A percentile compares a stretch with the other conserved stretches of the same genome.
phyloP scores from a whole-genome alignment of 495 filamentous ascomycete species.

The Aspergillus carlsbadensis region DNA sequence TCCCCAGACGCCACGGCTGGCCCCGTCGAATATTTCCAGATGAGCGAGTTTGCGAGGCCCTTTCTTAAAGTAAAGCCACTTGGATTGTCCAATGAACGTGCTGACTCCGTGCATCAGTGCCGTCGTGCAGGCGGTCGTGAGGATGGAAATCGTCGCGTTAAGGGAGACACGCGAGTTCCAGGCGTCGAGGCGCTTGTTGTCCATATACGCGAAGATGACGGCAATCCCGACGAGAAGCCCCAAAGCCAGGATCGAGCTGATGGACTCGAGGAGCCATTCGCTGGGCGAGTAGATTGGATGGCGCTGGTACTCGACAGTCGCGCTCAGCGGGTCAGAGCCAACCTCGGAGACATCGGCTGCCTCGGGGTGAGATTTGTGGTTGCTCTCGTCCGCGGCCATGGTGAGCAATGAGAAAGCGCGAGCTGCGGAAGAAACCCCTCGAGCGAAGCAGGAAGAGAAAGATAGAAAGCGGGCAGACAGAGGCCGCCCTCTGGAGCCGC shows the following conservation, averaged over 20 bases:
- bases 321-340: constrained; percentile 9
- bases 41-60: constrained; percentile 26
- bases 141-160: constrained; percentile 20
- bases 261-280: constrained; percentile 21
- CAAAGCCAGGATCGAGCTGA: constrained; percentile 16
- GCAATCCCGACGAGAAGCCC: constrained; percentile 14
- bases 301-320: constrained; percentile 18
- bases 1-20: constrained; percentile 42
- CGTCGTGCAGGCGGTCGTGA: constrained; percentile 18
- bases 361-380: constrained; percentile 6
- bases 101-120: constrained; percentile 22
- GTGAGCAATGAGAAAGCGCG: background rate
- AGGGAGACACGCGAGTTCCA: constrained; percentile 17
- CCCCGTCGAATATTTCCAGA: constrained; percentile 40
- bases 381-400: constrained; percentile 15
- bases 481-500: no score
- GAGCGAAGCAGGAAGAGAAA: background rate
- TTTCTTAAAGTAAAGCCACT: constrained; percentile 38
- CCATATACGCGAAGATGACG: constrained; percentile 21
- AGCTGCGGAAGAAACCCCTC: background rate
- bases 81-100: constrained; percentile 29
- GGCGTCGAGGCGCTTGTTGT: constrained; percentile 19
- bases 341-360: constrained; percentile 8
- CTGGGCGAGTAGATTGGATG: constrained; percentile 18
- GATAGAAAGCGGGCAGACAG: no score